Evolutionary conservation across 2,329 filamentous ascomycete genomes (phyloP).

Genomic region (Albophoma yamanashiensis): DNA sequence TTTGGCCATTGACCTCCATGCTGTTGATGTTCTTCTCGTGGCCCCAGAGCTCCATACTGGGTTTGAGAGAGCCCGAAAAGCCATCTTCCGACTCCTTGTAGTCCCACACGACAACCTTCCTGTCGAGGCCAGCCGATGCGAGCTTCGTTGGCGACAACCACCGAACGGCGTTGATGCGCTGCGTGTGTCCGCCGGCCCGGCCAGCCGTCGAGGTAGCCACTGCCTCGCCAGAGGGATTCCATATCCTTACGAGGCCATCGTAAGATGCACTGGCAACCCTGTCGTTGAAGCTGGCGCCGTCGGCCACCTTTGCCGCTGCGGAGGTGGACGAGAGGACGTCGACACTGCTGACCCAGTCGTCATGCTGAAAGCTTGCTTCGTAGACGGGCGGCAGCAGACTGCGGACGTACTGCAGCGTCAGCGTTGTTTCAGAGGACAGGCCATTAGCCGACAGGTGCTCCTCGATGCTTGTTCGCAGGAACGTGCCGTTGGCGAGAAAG

Average conservation of each 20-base stretch:
- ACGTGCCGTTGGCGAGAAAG: constrained; percentile 90
- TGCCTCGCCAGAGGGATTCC: constrained; percentile 81
- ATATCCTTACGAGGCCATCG: constrained; percentile 79
- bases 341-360: constrained; percentile 89
- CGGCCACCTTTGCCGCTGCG: constrained; percentile 39
- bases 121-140: constrained; percentile 74
- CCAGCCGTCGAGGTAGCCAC: constrained; percentile 63
- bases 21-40: constrained; percentile 67
- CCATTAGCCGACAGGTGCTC: constrained; percentile 82
- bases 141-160: constrained; percentile 72
- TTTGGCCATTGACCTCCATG: constrained; percentile 61
- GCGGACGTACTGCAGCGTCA: constrained; percentile 87
- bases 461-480: constrained; percentile 79
- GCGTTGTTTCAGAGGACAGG: constrained; percentile 76
- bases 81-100: constrained; percentile 58
- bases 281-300: constrained; percentile 16
- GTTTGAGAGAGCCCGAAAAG: constrained; percentile 52
- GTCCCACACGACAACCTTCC: constrained; percentile 82
- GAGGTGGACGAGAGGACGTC: constrained; percentile 68
- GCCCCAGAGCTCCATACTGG: constrained; percentile 72
- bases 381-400: constrained; percentile 83
- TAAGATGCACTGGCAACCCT: constrained; percentile 87
- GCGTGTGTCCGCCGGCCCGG: constrained; percentile 60
- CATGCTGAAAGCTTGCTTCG: constrained; percentile 88
- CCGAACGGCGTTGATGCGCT: constrained; percentile 70